phyloP scores from a whole-genome alignment of 495 filamentous ascomycete genomes.

The Opeltia flavorubescens region DNA sequence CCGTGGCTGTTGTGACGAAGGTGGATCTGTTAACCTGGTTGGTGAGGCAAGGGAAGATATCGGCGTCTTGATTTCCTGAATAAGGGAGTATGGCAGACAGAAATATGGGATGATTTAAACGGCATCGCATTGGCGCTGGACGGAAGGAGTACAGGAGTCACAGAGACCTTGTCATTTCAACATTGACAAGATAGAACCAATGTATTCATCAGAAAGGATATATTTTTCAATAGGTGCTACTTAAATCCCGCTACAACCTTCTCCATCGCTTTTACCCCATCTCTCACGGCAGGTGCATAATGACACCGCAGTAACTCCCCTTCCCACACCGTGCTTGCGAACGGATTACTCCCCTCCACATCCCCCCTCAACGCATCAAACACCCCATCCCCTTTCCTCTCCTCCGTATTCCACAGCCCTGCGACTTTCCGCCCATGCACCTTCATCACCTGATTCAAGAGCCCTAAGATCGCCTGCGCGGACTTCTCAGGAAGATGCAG shows the following conservation, averaged over 20 bases:
- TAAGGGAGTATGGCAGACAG: no score
- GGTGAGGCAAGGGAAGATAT: conserved; percentile 51
- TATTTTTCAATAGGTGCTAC: no score
- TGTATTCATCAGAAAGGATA: no score
- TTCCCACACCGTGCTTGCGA: conserved; percentile 84
- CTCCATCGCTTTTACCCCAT: conserved; percentile 58
- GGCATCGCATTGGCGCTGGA: no score
- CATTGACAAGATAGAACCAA: no score
- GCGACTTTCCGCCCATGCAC: conserved; percentile 55
- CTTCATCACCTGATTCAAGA: conserved; percentile 62
- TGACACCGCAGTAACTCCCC: conserved; percentile 74
- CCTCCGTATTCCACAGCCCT: conserved; percentile 72
- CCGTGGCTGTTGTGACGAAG: conserved; percentile 87
- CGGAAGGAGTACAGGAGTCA: no score
- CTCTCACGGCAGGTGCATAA: conserved; percentile 73
- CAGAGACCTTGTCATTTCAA: no score
- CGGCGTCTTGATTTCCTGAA: background rate
- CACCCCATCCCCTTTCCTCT: conserved; percentile 72
- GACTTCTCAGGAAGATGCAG: conserved; percentile 87
- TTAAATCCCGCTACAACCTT: conserved; percentile 31
- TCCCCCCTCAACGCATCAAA: conserved; percentile 39
- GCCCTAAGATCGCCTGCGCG: conserved; percentile 54
- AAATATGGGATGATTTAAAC: no score
- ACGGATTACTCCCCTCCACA: conserved; percentile 74
- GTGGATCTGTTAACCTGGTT: conserved; percentile 91